phyloP scores from a whole-genome alignment of 2,329 filamentous ascomycete species.

The Exophiala xenobiotica region DNA sequence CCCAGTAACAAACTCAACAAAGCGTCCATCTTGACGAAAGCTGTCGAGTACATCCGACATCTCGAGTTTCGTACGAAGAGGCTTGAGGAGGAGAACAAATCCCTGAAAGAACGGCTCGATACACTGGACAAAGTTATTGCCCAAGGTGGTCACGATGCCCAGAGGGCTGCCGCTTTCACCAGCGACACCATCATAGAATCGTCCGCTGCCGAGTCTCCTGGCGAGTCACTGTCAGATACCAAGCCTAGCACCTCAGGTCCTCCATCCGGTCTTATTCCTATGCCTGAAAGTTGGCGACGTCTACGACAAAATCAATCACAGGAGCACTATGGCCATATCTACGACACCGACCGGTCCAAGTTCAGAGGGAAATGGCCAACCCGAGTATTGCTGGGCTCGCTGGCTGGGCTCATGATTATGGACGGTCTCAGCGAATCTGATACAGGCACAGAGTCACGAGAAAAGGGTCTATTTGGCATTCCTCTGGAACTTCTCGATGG shows the following conservation, averaged over 20 bases:
- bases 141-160: constrained; percentile 35
- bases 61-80: constrained; percentile 86
- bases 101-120: constrained; percentile 74
- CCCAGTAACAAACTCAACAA: constrained; percentile 96
- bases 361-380: constrained; percentile 54
- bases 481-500: constrained; percentile 59
- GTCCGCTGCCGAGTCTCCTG: constrained; percentile 2
- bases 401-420: constrained; percentile 88
- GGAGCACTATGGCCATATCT: constrained; percentile 31
- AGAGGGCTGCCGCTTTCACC: constrained; percentile 30
- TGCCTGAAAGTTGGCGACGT: constrained; percentile 45
- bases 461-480: constrained; percentile 66
- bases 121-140: constrained; percentile 70
- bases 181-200: constrained; percentile 30
- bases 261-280: constrained; percentile 44
- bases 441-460: constrained; percentile 61
- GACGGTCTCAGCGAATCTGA: constrained; percentile 73
- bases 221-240: constrained; percentile 50
- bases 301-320: constrained; percentile 39
- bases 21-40: constrained; percentile 92
- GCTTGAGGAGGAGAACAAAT: constrained; percentile 75
- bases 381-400: constrained; percentile 88
- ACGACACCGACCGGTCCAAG: constrained; percentile 44
- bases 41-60: constrained; percentile 93
- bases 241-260: constrained; percentile 28